A percentile compares a stretch with the other conserved stretches of the same genome.
These are phyloP conservation scores for Nicotiana attenuata DNA, from an alignment of 257 asterid genomes.

Conservation along the genomic window DNA sequence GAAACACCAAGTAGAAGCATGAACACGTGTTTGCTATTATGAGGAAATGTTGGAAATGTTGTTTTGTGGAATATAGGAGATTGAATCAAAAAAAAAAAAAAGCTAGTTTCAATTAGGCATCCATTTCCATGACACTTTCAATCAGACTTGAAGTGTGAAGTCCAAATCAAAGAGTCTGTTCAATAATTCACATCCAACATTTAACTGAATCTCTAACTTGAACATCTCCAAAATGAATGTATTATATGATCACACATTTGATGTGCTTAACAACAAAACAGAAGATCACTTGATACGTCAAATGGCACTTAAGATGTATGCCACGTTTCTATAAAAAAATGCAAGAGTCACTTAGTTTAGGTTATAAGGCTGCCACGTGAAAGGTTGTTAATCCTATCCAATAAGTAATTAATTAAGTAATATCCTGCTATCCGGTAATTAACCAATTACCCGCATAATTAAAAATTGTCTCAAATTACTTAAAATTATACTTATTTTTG, in stretches of 20 bases:
- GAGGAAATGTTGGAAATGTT: background rate
- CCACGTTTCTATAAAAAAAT: no score
- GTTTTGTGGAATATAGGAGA: background rate
- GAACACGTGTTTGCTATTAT: background rate
- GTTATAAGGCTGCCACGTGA: no score
- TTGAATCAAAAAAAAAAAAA: no score
- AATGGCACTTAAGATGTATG: no score
- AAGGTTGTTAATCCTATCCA: no score
- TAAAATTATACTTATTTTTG: no score
- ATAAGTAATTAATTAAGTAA: no score
- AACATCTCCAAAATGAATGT: background rate
- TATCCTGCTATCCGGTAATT: no score
- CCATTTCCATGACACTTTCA: background rate
- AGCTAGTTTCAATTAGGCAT: no score
- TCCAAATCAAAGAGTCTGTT: background rate
- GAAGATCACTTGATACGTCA: background rate
- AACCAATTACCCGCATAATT: no score
- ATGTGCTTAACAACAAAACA: background rate
- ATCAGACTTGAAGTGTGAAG: background rate
- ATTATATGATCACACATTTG: background rate
- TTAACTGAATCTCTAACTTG: background rate
- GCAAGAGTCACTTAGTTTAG: no score
- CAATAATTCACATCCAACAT: background rate
- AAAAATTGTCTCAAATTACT: no score
- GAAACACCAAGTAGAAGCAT: background rate